Base-by-base conservation (phyloP, 2,329 filamentous ascomycete species). In the Trichophyton simii region DNA sequence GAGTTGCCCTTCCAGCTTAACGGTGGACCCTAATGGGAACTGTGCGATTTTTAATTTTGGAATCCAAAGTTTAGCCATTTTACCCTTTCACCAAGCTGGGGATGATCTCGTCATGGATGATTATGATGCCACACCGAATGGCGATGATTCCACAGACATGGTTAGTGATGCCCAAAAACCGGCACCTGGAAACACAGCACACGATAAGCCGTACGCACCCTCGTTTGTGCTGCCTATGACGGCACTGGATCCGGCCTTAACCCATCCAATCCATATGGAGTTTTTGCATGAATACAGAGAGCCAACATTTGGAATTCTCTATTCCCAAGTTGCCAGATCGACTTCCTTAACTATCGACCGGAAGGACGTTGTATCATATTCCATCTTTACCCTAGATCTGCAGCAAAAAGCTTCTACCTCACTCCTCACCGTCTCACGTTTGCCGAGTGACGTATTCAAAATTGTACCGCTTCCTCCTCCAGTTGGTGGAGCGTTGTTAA, bases 231-330 rank as follows among this genome's bases (percentile, higher is more conserved):
- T 99, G 66, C 88, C 91, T 65, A 81, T 97, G 66, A 90, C 91
- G 60, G 85, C 91, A 69, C 82, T 99, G 75, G 92, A 97, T 73
- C 88, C 91, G 65, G 85, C 83, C 65, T 81, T 99, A 67, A 84
- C 92, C 63, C 88, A 96, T 74, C 91, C 92, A 57, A 85, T 96
- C 69, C 89, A 96, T 71, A 83, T 99, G 70, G 87, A 89, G 61
- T 99, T 99, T 73, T 79, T 99, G 66, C 84, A 97, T 80, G 92
- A 97, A 77, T 99, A 99, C 75, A 87, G 94, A 73, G 94, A 97
- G 75, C 92, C 94, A 11, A 99, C 94, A 0, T 96, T 99, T 76
- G 94, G 92, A 61, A 91, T 99, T 63, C 80, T 99, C 48, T 94
- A 90, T 55, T 89, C 91, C 1, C 86, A 85, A 59, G 78, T 84